Evolutionary conservation across 495 filamentous ascomycete genomes (phyloP).

Genomic region (Neurospora sp.): DNA sequence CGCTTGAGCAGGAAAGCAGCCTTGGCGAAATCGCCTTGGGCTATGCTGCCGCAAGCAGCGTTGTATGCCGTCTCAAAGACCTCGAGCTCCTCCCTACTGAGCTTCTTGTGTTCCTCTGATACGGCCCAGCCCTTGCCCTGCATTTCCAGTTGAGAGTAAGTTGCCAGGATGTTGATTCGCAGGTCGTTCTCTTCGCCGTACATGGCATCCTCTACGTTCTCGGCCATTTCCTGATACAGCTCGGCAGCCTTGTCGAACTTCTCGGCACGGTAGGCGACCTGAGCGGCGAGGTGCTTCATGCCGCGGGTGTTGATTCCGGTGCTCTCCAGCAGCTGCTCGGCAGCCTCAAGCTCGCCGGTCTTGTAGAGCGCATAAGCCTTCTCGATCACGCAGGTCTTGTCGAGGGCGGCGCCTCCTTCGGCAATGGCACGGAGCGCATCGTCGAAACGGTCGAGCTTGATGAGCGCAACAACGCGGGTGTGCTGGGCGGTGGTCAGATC

Average conservation of each 20-base stretch:
- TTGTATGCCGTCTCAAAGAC: constrained; percentile 93
- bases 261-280: constrained; percentile 79
- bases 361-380: constrained; percentile 92
- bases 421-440: constrained; percentile 74
- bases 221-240: constrained; percentile 55
- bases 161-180: constrained; percentile 71
- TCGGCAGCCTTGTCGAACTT: constrained; percentile 62
- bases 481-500: constrained; percentile 49
- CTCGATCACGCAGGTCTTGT: constrained; percentile 59
- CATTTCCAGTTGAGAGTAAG: constrained; percentile 83
- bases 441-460: constrained; percentile 89
- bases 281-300: constrained; percentile 74
- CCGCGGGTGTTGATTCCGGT: constrained; percentile 30
- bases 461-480: constrained; percentile 70
- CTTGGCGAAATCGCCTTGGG: constrained; percentile 62
- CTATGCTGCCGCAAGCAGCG: constrained; percentile 76
- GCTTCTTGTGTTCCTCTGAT: constrained; percentile 36
- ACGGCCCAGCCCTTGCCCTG: constrained; percentile 39
- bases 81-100: constrained; percentile 67
- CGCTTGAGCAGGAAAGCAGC: constrained; percentile 72
- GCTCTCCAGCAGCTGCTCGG: constrained; percentile 47
- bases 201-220: constrained; percentile 29
- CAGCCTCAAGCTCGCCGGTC: constrained; percentile 60
- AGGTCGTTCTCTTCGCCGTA: constrained; percentile 74
- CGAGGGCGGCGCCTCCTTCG: constrained; percentile 56